Percentiles rank a stretch among this genome's conserved stretches.
phyloP scores from a whole-genome alignment of 176 grass and related monocot genomes.

The Rhynchospora tenuis region DNA sequence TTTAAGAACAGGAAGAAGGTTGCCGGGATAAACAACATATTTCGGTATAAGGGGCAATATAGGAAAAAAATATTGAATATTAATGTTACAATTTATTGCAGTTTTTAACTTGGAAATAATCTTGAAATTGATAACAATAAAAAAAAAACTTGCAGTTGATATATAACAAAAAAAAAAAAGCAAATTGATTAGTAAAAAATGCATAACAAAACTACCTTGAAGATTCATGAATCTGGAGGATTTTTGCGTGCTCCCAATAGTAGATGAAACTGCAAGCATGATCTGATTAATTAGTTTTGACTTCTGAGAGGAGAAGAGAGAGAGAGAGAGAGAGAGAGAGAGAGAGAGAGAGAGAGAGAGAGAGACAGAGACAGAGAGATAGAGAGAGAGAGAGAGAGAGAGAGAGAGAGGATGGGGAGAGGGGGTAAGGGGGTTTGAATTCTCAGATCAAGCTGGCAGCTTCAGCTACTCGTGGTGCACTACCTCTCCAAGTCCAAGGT shows the following conservation, averaged over 20 bases:
- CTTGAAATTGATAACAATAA: not conserved
- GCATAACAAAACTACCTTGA: not conserved
- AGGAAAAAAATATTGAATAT: not conserved
- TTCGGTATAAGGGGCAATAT: not conserved
- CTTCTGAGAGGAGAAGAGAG: not conserved
- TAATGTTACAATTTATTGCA: not conserved
- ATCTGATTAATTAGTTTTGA: slow-evolving; percentile 41
- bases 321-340: not conserved
- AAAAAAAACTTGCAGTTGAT: not conserved
- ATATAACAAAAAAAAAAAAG: not conserved
- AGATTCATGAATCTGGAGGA: not conserved
- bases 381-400: slow-evolving; percentile 3
- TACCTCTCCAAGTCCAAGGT: not conserved
- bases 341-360: not conserved
- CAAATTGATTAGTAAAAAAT: not conserved
- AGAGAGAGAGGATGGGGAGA: not conserved
- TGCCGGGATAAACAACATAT: not conserved
- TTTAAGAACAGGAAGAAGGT: not conserved
- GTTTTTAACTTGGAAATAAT: too few species aligned
- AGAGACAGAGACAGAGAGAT: not conserved
- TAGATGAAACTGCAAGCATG: slow-evolving; percentile 80
- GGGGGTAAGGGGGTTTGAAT: not conserved
- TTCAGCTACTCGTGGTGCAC: slow-evolving; percentile 61
- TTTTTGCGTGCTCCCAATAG: slow-evolving; percentile 47
- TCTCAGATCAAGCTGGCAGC: slow-evolving; percentile 82